Evolutionary conservation across 305 asterid species (phyloP), one percentile per base, ranked within the genome.

Genomic region (Fraxinus albicans): DNA sequence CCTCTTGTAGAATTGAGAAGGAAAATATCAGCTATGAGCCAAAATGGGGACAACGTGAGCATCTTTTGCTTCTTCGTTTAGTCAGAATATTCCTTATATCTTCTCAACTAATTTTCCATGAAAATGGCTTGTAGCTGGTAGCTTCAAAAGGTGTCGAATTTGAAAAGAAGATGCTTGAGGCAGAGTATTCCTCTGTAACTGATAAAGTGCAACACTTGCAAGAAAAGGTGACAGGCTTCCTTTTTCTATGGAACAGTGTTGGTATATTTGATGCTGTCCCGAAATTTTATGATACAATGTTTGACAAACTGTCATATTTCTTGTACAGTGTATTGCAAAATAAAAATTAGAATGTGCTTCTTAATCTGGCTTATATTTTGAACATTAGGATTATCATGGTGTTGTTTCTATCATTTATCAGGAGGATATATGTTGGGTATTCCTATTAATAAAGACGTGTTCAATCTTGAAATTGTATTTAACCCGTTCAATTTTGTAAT

Each of bases 141-240:
- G 89, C 92, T 85, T 83, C 96, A 73, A 94, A 91, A 90, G 98
- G 94, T 88, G 91, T 88, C 86, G 93, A 92, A 84, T 84, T 96
- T 65, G 98, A 93, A 89, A 69, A 86, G 84, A 97, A 90, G 91
- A 93, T 96, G 88, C 93, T 94, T 25, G 93, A 92, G 86, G 91
- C 94, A 69, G 99, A 96, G 85, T 92, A 93, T 93, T 92, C 97
- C 38, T 91, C 91, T 86, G 80, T 91, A 77, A 89, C 89, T 29
- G 97, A 94, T 84, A 93, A 96, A 94, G 91, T 93, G 85, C 93
- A 82, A 89, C 87, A 89, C 89, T 85, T 94, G 91, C 95, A 93
- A 86, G 93, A 90, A 80, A 92, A 92, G 98, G 99, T 90, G 76
- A 83, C 38, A 34, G 76, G 76, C 72, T 7, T 69, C 23, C 33